Percentiles rank a stretch among this genome's conserved stretches.
phyloP scores from a whole-genome alignment of 495 filamentous ascomycete genomes.

The Aspergillus biplanus region DNA sequence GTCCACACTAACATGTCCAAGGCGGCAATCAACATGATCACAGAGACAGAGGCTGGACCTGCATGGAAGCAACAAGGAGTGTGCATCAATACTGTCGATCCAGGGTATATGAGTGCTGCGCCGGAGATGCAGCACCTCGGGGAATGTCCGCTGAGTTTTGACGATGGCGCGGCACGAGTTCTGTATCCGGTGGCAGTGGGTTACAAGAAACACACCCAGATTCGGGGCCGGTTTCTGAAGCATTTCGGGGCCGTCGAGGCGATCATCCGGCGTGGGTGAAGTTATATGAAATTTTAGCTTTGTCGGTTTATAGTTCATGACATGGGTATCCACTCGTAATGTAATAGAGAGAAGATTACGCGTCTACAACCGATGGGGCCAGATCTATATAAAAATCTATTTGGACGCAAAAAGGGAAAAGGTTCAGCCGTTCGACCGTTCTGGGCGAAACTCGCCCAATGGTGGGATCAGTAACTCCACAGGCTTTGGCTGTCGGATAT shows the following conservation, averaged over 20 bases:
- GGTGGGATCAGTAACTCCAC: too few species aligned
- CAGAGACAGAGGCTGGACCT: slow-evolving; percentile 40
- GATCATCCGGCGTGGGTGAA: not conserved
- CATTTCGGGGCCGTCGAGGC: slow-evolving; percentile 34
- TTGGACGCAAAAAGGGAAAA: too few species aligned
- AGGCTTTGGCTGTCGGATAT: too few species aligned
- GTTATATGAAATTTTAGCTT: too few species aligned
- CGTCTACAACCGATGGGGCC: too few species aligned
- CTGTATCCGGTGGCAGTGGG: slow-evolving; percentile 51
- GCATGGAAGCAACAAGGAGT: slow-evolving; percentile 46
- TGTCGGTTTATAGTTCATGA: too few species aligned
- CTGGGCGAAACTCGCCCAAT: too few species aligned
- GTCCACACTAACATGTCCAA: slow-evolving; percentile 57
- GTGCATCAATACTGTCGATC: slow-evolving; percentile 52
- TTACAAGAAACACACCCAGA: slow-evolving; percentile 33
- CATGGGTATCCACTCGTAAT: too few species aligned
- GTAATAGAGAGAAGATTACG: too few species aligned
- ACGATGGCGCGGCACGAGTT: slow-evolving; percentile 50
- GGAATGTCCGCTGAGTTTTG: slow-evolving; percentile 49
- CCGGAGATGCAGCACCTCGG: slow-evolving; percentile 36
- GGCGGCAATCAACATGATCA: slow-evolving; percentile 55
- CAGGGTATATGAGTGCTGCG: slow-evolving; percentile 53
- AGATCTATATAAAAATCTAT: too few species aligned
- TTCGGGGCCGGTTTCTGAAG: slow-evolving; percentile 52
- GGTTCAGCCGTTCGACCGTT: too few species aligned